phyloP scores from a whole-genome alignment of 345 rosid species.

The Gossypium mustelinum region DNA sequence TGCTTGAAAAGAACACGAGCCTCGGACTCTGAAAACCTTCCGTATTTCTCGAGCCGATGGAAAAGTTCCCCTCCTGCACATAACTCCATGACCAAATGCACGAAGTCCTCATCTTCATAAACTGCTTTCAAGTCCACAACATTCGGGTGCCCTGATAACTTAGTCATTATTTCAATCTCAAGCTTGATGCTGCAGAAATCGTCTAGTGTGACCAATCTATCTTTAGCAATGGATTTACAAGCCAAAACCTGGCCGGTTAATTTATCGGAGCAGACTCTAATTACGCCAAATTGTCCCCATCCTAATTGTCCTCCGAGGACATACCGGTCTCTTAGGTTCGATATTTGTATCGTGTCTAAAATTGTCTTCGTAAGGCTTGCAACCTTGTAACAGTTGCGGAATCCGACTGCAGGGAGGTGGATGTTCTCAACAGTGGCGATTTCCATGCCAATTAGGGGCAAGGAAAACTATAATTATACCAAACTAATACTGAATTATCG shows the following conservation, averaged over 20 bases:
- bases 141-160: conserved; percentile 51
- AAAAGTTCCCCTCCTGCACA: conserved; percentile 76
- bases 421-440: background rate
- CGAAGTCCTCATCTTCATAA: conserved; percentile 57
- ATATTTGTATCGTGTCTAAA: conserved; percentile 42
- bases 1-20: conserved; percentile 56
- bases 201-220: conserved; percentile 42
- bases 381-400: conserved; percentile 4
- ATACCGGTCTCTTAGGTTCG: conserved; percentile 60
- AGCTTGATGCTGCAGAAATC: conserved; percentile 48
- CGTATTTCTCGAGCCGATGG: conserved; percentile 53
- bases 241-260: conserved; percentile 54
- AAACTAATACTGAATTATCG: background rate
- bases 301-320: conserved; percentile 68
- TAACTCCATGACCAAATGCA: conserved; percentile 68
- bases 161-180: conserved; percentile 66
- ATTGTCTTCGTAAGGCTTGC: conserved; percentile 27
- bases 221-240: conserved; percentile 63
- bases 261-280: conserved; percentile 62
- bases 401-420: background rate
- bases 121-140: conserved; percentile 67
- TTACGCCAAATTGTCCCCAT: conserved; percentile 79
- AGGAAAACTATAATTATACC: background rate
- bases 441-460: conserved; percentile 9
- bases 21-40: conserved; percentile 52